Base-by-base conservation (phyloP, 2,329 filamentous ascomycete species). In the Apiospora rasikravindrae region DNA sequence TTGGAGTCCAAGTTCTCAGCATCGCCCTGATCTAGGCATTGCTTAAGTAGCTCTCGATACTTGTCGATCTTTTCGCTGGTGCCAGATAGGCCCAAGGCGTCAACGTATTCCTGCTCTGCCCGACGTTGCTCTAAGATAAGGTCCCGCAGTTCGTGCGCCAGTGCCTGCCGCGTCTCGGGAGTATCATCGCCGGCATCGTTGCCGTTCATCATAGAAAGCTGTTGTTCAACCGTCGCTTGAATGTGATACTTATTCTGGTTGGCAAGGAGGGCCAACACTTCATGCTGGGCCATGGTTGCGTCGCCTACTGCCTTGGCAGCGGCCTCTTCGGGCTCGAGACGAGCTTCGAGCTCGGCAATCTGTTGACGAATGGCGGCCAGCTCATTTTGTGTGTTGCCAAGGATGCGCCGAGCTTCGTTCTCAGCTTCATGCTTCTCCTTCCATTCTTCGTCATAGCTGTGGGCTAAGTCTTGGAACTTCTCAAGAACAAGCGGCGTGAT, bases 371-470 rank as follows among this genome's bases (percentile, higher is more conserved):
- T 84, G 0, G 85, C 83, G 64, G 88, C 87, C 4, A 94, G 85
- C 78, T 96, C 93, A 44, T 88, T 86, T 74, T 93, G 89, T 0
- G 92, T 91, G 75, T 91, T 92, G 73, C 86, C 86, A 22, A 94
- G 85, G 71, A 92, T 89, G 22, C 89, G 86, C 69, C 89, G 89
- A 3, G 91, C 91, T 79, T 93, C 93, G 37, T 88, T 87, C 77
- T 93, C 91, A 3, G 90, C 90, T 24, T 88, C 86, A 70, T 94
- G 90, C 78, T 94, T 94, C 75, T 95, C 92, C 70, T 88, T 87
- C 77, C 94, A 89, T 79, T 96, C 93, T 40, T 91, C 89, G 72
- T 96, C 94, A 78, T 94, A 94, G 71, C 87, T 91, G 71, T 87
- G 86, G 1, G 92, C 90, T 14, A 95, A 85, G 74, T 92, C 91